A percentile compares a stretch with the other conserved stretches of the same genome.
Conservation (phyloP, 192 early-diverging fungal species). For the Radiomyces spectabilis region DNA sequence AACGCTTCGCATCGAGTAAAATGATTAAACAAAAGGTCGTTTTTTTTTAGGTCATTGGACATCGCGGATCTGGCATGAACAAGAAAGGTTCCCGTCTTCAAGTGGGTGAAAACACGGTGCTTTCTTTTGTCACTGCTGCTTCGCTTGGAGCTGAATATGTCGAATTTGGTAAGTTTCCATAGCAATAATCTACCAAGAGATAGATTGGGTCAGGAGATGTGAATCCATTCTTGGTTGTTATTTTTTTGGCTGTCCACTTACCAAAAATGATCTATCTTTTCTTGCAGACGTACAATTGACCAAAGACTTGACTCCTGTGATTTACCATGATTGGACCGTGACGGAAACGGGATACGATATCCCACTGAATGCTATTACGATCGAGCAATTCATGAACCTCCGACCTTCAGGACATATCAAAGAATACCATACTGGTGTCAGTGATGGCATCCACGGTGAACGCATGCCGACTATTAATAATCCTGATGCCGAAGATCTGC, state of each 20-base stretch:
- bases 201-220: neutral
- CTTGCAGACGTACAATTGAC: slow-evolving; percentile 82
- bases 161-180: slow-evolving; percentile 66
- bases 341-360: slow-evolving; percentile 66
- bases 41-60: slow-evolving; percentile 64
- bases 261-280: neutral
- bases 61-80: slow-evolving; percentile 88
- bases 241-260: too few relatives aligned
- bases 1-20: too few relatives aligned
- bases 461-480: slow-evolving; percentile 9
- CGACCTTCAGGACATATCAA: slow-evolving; percentile 38
- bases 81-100: slow-evolving; percentile 55
- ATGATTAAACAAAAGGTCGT: neutral
- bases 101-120: slow-evolving; percentile 86
- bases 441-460: slow-evolving; percentile 9
- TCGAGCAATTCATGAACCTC: slow-evolving; percentile 60
- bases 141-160: slow-evolving; percentile 79
- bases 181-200: neutral
- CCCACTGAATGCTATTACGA: slow-evolving; percentile 57
- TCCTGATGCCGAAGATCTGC: neutral
- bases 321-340: slow-evolving; percentile 92
- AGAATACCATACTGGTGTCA: slow-evolving; percentile 30
- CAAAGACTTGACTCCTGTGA: slow-evolving; percentile 74
- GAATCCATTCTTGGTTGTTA: neutral
- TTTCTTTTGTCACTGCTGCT: slow-evolving; percentile 80